Conservation (phyloP, 2,329 filamentous ascomycete genomes). For the Alternaria ethzedia region DNA sequence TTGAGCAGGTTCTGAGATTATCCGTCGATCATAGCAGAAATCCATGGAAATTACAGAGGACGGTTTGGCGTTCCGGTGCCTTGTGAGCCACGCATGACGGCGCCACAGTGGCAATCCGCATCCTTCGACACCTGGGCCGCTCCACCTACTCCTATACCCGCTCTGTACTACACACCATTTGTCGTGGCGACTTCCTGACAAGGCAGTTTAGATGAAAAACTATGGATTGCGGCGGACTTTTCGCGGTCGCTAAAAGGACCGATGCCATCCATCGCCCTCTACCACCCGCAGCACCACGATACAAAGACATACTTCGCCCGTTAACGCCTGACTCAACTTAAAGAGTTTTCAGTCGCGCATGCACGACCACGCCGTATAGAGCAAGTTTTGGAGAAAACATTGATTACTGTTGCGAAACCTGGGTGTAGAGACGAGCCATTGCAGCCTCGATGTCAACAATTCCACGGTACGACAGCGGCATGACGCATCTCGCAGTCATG, state of each 20-base stretch:
- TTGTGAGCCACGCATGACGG: conserved; percentile 5
- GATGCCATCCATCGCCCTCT: conserved; percentile 3
- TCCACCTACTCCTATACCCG: background rate
- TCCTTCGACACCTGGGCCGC: conserved; percentile 2
- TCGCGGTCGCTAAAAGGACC: conserved; percentile 16
- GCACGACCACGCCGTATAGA: background rate
- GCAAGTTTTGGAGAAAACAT: background rate
- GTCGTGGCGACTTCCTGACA: conserved; percentile 14
- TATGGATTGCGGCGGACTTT: conserved; percentile 17
- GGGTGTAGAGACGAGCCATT: conserved; percentile 4
- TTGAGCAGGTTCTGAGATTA: conserved; percentile 10
- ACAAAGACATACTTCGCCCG: background rate
- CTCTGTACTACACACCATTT: conserved; percentile 5
- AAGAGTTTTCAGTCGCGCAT: background rate
- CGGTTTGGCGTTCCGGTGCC: conserved; percentile 9
- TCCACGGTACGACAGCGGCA: conserved; percentile 13
- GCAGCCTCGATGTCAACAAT: conserved; percentile 5
- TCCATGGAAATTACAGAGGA: conserved; percentile 7
- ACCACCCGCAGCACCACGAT: conserved; percentile 1
- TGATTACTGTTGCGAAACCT: conserved; percentile 7
- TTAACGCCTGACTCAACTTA: conserved; percentile 6
- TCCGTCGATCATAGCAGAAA: conserved; percentile 15
- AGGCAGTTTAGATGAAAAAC: conserved; percentile 12
- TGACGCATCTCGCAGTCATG: conserved; percentile 5
- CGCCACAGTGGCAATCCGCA: conserved; percentile 9